These are phyloP conservation scores for Schwanniomyces polymorphus DNA, from an alignment of 805 yeast species.

Conservation along the genomic window DNA sequence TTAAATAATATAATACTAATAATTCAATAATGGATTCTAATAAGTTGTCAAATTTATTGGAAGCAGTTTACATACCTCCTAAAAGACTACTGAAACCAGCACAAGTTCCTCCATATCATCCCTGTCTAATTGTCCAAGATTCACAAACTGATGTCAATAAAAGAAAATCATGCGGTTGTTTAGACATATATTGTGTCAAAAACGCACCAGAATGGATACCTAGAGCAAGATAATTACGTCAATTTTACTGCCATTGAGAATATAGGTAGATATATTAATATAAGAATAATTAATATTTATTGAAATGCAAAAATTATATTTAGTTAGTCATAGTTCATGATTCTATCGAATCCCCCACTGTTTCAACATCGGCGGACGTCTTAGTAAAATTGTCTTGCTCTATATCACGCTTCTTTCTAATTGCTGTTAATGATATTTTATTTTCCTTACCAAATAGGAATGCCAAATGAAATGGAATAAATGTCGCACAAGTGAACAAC, in stretches of 20 bases:
- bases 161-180: constrained; percentile 41
- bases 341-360: neutral
- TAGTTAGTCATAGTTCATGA: too few relatives aligned
- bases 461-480: constrained; percentile 60
- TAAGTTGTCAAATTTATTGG: constrained; percentile 35
- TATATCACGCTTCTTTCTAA: neutral
- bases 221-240: constrained; percentile 21
- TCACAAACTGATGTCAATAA: constrained; percentile 47
- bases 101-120: constrained; percentile 51
- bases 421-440: constrained; percentile 6
- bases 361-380: neutral
- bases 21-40: constrained; percentile 53
- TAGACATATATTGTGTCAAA: constrained; percentile 39
- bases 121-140: constrained; percentile 59
- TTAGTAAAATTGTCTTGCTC: neutral
- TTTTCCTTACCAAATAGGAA: constrained; percentile 51
- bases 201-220: constrained; percentile 44
- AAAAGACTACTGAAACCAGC: constrained; percentile 12
- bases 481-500: constrained; percentile 18
- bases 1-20: too few relatives aligned
- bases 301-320: too few relatives aligned
- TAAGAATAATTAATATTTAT: too few relatives aligned
- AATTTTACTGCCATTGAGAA: too few relatives aligned
- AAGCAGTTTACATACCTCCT: constrained; percentile 51
- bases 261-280: too few relatives aligned